A percentile compares a stretch with the other conserved stretches of the same genome.
phyloP scores from a whole-genome alignment of 2,329 filamentous ascomycete genomes.

The Ceratocystis ficicola region DNA sequence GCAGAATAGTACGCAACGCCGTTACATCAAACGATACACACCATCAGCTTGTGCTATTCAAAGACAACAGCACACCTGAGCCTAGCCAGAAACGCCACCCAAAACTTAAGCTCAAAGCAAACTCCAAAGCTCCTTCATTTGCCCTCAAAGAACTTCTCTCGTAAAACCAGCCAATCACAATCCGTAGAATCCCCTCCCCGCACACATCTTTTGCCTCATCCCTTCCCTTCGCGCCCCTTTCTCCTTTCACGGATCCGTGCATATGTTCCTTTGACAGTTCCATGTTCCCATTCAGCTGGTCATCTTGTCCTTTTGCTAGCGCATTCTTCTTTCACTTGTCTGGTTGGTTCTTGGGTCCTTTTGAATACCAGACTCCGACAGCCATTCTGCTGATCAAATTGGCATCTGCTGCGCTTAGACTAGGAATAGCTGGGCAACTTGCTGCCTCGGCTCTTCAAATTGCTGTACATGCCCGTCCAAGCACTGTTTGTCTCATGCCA shows the following conservation, averaged over 20 bases:
- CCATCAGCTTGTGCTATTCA: background rate
- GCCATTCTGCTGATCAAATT: no score
- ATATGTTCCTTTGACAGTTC: background rate
- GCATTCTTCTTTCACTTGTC: no score
- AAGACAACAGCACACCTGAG: background rate
- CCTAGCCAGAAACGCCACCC: background rate
- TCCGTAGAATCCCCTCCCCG: background rate
- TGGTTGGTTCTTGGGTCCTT: no score
- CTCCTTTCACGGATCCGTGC: background rate
- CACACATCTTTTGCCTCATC: background rate
- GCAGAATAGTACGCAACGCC: background rate
- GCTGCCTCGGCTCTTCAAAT: no score
- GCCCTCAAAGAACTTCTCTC: background rate
- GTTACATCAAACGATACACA: background rate
- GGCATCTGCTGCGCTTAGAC: background rate
- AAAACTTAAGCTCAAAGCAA: background rate
- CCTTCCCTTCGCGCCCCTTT: background rate
- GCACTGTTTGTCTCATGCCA: no score
- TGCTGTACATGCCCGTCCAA: no score
- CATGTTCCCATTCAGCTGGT: background rate
- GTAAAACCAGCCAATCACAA: constrained; percentile 13
- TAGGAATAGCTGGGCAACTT: no score
- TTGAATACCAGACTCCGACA: no score
- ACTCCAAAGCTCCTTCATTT: background rate
- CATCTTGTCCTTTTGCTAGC: background rate